A percentile compares a stretch with the other conserved stretches of the same genome.
Conservation (phyloP, 345 rosid genomes). For the Noccaea caerulescens region DNA sequence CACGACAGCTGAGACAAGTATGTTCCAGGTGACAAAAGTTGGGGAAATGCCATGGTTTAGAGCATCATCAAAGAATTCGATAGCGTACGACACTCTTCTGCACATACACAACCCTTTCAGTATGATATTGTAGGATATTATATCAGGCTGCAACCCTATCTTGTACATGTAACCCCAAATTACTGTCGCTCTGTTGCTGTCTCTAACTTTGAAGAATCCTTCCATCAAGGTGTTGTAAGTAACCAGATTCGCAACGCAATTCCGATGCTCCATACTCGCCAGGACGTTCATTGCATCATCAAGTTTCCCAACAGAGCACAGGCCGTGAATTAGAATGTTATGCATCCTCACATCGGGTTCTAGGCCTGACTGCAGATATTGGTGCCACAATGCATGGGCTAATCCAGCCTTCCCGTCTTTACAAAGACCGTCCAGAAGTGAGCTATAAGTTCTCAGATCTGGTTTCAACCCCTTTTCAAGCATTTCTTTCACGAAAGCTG, state of each 20-base stretch:
- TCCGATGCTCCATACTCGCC: conserved; percentile 58
- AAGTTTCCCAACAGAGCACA: conserved; percentile 74
- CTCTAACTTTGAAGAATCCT: conserved; percentile 70
- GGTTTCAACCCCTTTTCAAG: conserved; percentile 70
- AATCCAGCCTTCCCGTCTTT: conserved; percentile 62
- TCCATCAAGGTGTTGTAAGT: conserved; percentile 84
- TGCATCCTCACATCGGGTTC: conserved; percentile 73
- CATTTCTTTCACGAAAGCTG: conserved; percentile 73
- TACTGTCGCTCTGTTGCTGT: conserved; percentile 59
- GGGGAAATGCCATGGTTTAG: conserved; percentile 64
- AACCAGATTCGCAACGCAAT: conserved; percentile 74
- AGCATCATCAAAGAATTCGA: conserved; percentile 69
- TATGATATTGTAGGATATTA: conserved; percentile 76
- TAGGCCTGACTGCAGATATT: conserved; percentile 57
- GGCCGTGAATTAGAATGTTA: conserved; percentile 80
- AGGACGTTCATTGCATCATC: conserved; percentile 65
- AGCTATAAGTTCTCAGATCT: conserved; percentile 77
- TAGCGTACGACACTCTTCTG: conserved; percentile 60
- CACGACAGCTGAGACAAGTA: conserved; percentile 75
- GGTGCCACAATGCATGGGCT: conserved; percentile 74
- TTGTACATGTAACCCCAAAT: conserved; percentile 67
- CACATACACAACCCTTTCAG: conserved; percentile 81
- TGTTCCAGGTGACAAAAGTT: conserved; percentile 72
- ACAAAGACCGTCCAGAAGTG: conserved; percentile 76
- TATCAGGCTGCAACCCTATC: conserved; percentile 68